Evolutionary conservation across 371 early-diverging fungal species (phyloP).

Genomic region (Conidiobolus incongruus): DNA sequence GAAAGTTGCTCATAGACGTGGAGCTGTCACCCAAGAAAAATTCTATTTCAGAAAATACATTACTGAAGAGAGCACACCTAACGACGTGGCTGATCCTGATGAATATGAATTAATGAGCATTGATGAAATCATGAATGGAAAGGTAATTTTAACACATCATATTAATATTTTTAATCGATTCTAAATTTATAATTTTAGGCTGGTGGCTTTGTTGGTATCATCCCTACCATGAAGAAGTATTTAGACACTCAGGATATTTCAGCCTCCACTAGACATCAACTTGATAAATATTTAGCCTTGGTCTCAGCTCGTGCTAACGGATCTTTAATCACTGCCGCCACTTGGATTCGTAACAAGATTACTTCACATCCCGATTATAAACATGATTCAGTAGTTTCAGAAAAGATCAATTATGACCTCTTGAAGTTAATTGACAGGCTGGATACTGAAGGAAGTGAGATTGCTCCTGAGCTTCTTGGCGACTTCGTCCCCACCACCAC

Average conservation of each 20-base stretch:
- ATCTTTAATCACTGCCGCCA: conserved; percentile 63
- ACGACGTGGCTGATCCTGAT: conserved; percentile 16
- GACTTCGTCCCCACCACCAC: no score
- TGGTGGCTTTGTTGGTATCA: conserved; percentile 60
- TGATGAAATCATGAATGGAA: conserved; percentile 89
- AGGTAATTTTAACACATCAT: conserved; percentile 11
- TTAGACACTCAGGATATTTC: conserved; percentile 45
- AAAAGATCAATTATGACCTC: conserved; percentile 75
- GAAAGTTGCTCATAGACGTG: conserved; percentile 64
- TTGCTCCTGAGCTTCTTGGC: conserved; percentile 16
- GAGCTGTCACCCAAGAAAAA: conserved; percentile 53
- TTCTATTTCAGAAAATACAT: conserved; percentile 81
- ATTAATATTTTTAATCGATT: not conserved
- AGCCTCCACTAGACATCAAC: conserved; percentile 32
- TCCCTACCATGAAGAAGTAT: conserved; percentile 60
- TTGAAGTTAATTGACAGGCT: conserved; percentile 38
- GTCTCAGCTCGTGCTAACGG: conserved; percentile 65
- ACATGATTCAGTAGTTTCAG: conserved; percentile 68
- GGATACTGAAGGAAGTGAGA: conserved; percentile 31
- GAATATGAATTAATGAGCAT: conserved; percentile 60
- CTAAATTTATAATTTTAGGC: conserved; percentile 9
- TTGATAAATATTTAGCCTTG: conserved; percentile 58
- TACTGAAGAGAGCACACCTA: conserved; percentile 17
- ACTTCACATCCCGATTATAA: conserved; percentile 75
- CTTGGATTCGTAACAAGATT: conserved; percentile 83